Conservation (phyloP, 1,139 yeast genomes). For the Blastobotrys aristatus region DNA sequence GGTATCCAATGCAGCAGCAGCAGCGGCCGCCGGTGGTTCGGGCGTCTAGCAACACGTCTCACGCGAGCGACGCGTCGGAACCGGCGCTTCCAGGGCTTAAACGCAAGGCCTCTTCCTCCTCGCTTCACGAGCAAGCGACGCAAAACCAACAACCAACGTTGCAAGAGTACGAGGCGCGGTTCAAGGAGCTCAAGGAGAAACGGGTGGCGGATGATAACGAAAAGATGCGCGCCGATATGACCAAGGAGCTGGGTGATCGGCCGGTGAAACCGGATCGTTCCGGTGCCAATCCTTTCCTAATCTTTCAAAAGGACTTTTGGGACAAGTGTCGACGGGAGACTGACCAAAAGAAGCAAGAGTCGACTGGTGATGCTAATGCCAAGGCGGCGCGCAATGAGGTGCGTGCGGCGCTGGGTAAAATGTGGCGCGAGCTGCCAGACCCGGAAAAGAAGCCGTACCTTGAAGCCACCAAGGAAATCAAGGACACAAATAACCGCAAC, state of each 20-base stretch:
- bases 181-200: constrained; percentile 26
- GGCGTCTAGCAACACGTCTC: background rate
- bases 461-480: constrained; percentile 33
- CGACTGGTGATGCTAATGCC: constrained; percentile 31
- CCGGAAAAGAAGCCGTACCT: constrained; percentile 37
- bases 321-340: constrained; percentile 37
- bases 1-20: background rate
- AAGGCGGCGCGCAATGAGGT: constrained; percentile 40
- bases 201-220: constrained; percentile 30
- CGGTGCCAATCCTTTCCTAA: constrained; percentile 41
- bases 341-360: constrained; percentile 32
- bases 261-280: constrained; percentile 39
- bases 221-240: constrained; percentile 34
- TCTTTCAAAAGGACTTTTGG: constrained; percentile 43
- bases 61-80: background rate
- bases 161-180: constrained; percentile 9
- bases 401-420: constrained; percentile 39
- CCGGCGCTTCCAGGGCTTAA: background rate
- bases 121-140: background rate
- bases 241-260: constrained; percentile 36
- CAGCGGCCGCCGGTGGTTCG: background rate
- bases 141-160: background rate
- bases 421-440: constrained; percentile 41
- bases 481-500: constrained; percentile 34
- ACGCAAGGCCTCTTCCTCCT: background rate